Percentiles rank a stretch among this genome's conserved stretches.
Evolutionary conservation across 169 alveolate genomes (phyloP).

Genomic region (Plasmodium adleri): DNA sequence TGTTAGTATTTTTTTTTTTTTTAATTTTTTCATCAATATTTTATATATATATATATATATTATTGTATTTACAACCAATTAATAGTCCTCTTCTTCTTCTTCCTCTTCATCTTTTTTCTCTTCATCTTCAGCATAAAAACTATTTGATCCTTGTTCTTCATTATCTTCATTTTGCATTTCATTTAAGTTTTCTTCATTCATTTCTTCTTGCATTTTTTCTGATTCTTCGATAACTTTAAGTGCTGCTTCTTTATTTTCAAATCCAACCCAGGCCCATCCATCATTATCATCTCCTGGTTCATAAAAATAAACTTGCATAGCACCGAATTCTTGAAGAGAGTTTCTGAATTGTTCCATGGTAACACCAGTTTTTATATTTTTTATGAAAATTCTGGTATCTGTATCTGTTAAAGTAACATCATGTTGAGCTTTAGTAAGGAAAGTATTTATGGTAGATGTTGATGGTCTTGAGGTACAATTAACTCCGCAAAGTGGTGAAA

Average conservation of each 20-base stretch:
- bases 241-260: conserved; percentile 78
- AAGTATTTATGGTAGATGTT: conserved; percentile 17
- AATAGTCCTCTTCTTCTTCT: conserved; percentile 44
- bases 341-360: conserved; percentile 74
- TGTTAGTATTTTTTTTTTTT: too few species aligned
- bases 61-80: background rate
- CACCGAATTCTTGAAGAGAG: conserved; percentile 80
- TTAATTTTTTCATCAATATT: background rate
- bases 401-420: conserved; percentile 57
- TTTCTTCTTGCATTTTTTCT: conserved; percentile 45
- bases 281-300: conserved; percentile 80
- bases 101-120: conserved; percentile 26
- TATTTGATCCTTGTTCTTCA: conserved; percentile 49
- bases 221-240: conserved; percentile 72
- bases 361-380: conserved; percentile 74
- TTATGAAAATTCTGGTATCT: conserved; percentile 57
- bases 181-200: conserved; percentile 22
- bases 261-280: conserved; percentile 89
- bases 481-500: conserved; percentile 48
- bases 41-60: too few species aligned
- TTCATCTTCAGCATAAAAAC: conserved; percentile 50
- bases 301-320: conserved; percentile 83
- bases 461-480: conserved; percentile 32
- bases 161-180: conserved; percentile 26
- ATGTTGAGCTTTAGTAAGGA: conserved; percentile 72